These are phyloP conservation scores for Sporisorium scitamineum DNA, from an alignment of 1,284 basidiomycete species.

Conservation along the genomic window DNA sequence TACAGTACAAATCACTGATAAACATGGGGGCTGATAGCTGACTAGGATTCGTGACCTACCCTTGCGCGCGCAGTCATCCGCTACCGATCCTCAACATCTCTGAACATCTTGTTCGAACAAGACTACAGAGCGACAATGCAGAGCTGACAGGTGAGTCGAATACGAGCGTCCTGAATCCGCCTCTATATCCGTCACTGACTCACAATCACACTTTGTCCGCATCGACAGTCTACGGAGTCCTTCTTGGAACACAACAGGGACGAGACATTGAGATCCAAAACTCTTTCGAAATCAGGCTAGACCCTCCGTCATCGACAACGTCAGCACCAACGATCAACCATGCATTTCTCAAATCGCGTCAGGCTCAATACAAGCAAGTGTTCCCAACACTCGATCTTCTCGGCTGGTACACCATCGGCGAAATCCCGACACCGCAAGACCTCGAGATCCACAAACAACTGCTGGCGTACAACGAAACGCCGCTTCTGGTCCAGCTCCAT, in stretches of 20 bases:
- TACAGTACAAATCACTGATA: not conserved
- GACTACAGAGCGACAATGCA: slow-evolving; percentile 73
- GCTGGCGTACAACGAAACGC: slow-evolving; percentile 72
- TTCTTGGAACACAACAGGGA: slow-evolving; percentile 93
- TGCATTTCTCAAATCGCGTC: slow-evolving; percentile 80
- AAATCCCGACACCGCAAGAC: slow-evolving; percentile 78
- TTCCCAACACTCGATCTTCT: slow-evolving; percentile 96
- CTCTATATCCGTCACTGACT: too few species aligned
- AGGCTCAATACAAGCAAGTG: slow-evolving; percentile 96
- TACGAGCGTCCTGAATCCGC: not conserved
- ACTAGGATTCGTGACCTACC: not conserved
- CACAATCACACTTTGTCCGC: too few species aligned
- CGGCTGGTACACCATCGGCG: slow-evolving; percentile 93
- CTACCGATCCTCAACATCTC: slow-evolving; percentile 96
- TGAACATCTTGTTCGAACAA: slow-evolving; percentile 88
- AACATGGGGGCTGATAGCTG: not conserved
- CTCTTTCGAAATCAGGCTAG: slow-evolving; percentile 86
- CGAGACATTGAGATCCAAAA: slow-evolving; percentile 96
- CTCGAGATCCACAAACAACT: slow-evolving; percentile 83
- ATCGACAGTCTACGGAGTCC: slow-evolving; percentile 80
- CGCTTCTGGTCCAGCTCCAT: slow-evolving; percentile 72
- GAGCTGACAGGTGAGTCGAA: slow-evolving; percentile 11
- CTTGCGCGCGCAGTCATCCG: slow-evolving; percentile 75
- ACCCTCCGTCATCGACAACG: slow-evolving; percentile 11
- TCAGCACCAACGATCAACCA: slow-evolving; percentile 36